Evolutionary conservation across 495 filamentous ascomycete species (phyloP).

Genomic region (Aspergillus wentii): DNA sequence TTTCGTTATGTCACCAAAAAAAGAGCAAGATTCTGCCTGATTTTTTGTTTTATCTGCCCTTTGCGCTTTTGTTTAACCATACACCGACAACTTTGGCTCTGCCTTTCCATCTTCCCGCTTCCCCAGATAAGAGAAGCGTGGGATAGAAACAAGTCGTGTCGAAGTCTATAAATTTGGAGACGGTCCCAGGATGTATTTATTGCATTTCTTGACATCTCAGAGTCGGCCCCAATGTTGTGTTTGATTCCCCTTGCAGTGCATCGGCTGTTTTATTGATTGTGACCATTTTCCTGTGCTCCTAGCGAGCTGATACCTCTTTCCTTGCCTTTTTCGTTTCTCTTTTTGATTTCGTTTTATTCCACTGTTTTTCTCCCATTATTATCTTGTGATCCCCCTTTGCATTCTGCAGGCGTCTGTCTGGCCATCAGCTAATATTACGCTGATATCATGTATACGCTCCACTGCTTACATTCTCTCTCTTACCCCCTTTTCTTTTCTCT

Average conservation of each 20-base stretch:
- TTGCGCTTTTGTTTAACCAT: too few species aligned
- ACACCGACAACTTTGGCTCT: too few species aligned
- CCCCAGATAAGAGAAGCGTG: too few species aligned
- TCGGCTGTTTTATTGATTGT: constrained; percentile 18
- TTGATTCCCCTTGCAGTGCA: constrained; percentile 9
- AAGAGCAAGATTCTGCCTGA: too few species aligned
- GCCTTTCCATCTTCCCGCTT: too few species aligned
- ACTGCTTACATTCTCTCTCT: constrained; percentile 22
- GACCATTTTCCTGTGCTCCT: constrained; percentile 26
- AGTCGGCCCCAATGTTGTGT: constrained; percentile 6
- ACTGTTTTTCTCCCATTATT: constrained; percentile 23
- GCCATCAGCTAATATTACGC: constrained; percentile 32
- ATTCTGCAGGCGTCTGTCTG: constrained; percentile 47
- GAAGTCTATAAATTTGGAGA: too few species aligned
- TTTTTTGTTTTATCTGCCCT: too few species aligned
- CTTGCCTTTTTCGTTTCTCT: constrained; percentile 20
- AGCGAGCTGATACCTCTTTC: constrained; percentile 34
- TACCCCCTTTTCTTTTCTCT: constrained; percentile 15
- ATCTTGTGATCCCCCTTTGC: too few species aligned
- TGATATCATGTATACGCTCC: constrained; percentile 34
- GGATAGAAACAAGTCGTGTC: too few species aligned
- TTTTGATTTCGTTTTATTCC: constrained; percentile 25
- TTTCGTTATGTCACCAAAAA: too few species aligned
- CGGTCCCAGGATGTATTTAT: too few species aligned
- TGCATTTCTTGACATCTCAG: constrained; percentile 16